Evolutionary conservation across 2,329 filamentous ascomycete genomes (phyloP), one percentile per base, ranked within the genome.

Genomic region (Diplodia seriata): DNA sequence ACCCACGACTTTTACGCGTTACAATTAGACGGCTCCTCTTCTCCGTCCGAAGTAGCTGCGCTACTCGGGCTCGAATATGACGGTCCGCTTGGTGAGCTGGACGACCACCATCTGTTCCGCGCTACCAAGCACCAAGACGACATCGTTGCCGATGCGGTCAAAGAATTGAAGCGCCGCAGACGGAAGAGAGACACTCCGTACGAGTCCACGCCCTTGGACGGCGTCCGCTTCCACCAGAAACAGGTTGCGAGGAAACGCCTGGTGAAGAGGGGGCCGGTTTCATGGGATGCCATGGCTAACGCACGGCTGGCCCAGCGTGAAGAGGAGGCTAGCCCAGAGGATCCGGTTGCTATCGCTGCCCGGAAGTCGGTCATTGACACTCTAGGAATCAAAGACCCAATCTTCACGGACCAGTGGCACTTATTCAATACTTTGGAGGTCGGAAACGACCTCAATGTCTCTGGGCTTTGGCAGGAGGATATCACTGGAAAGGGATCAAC

Each of bases 361-460:
- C 89, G 91, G 72, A 78, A 85, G 59, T 79, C 85, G 5, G 49
- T 81, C 96, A 56, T 89, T 89, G 72, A 79, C 62, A 82, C 84
- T 2, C 84, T 99, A n/a, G 83, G 84, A 15, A 98, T 99, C 71
- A 79, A 83, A 38, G 95, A 99, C 75, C 95, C 95, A 20, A 97
- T 97, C 64, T 99, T 98, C 80, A 84, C 86, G 51, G 91, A 96
- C 68, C 95, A 99, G 80, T 99, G 95, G 95, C 95, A 99, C 84
- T 83, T 99, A 56, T 90, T 91, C 82, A 99, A 99, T 77, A 85
- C 91, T 0, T 77, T 91, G 6, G 89, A 97, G 73, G 77, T 88
- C 0, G 94, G 94, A 6, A 92, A 98, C 79, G 95, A 99, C 77
- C 87, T 99, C 75, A 99, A 99, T 74, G 93, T 98, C n/a, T 97